Base-by-base conservation (phyloP, 164 flowering plant genomes). In the Magnolia kwangsiensis region DNA sequence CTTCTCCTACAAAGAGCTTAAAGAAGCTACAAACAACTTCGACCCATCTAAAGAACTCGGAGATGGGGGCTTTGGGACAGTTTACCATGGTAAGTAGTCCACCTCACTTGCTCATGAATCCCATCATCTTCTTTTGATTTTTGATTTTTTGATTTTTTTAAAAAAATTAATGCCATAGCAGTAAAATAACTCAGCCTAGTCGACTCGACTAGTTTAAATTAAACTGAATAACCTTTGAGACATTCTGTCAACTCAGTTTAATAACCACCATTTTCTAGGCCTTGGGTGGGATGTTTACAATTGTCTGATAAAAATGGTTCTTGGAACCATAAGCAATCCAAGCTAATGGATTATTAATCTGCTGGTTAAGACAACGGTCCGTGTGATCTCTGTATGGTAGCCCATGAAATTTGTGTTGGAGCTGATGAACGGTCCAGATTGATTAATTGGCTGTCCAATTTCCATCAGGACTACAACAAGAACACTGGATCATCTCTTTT, bases 31-130 rank as follows among this genome's bases (percentile, higher is more conserved):
- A 50, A 69, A 80, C 77, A 68, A 80, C 69, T 85, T 85, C n/a
- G 77, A 76, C 50, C 21, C 75, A 18, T 71, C 85, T 21, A 78
- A 70, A 72, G 87, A 85, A 77, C 81, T 85, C 9, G 88, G 86
- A n/a, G 81, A 78, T 66, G 86, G 86, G 11, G 86, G 84, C 55
- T 83, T 81, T 72, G 86, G 86, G 14, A 78, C 80, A 37, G 88
- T 83, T 4, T 85, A 83, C 71, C 71, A 79, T 29, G 87, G 87
- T 82, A 82, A 75, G 59, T 1, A 75, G 59, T 1, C 27, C 51
- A 4, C 14, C 29, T 24, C 29, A 65, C 2, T 65, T 24, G 29
- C 21, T 65, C 24, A 24, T 21, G 21, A 63, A 63, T 18, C 21
- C 65, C 65, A 63, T 63, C 65, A 18, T n/a, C 65, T 65, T 29